Evolutionary conservation across 2,329 filamentous ascomycete genomes (phyloP).

Genomic region (Penicillium sp.): DNA sequence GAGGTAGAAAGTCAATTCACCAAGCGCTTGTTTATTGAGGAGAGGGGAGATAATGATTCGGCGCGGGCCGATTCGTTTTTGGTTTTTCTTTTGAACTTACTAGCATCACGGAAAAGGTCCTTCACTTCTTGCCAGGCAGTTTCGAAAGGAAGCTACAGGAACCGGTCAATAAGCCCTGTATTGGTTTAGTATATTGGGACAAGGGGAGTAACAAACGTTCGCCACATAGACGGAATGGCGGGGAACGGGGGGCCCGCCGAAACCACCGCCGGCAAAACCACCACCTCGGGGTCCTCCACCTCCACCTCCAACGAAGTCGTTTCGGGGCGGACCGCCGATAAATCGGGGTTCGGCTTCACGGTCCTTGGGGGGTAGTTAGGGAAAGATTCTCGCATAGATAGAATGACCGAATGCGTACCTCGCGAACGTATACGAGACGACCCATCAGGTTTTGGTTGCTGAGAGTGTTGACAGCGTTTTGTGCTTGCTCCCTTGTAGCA

Average conservation of each 20-base stretch:
- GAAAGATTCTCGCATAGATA: background rate
- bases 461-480: conserved; percentile 93
- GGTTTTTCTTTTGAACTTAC: conserved; percentile 60
- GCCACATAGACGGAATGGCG: conserved; percentile 72
- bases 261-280: conserved; percentile 58
- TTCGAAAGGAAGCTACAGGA: conserved; percentile 83
- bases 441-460: conserved; percentile 99
- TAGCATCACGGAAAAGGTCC: conserved; percentile 96
- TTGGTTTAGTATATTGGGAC: conserved; percentile 17
- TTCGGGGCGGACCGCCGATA: conserved; percentile 72
- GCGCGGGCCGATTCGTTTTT: background rate
- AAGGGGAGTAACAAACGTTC: conserved; percentile 75
- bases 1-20: conserved; percentile 35
- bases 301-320: conserved; percentile 62
- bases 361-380: conserved; percentile 63
- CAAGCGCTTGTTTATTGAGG: conserved; percentile 16
- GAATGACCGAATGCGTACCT: conserved; percentile 60
- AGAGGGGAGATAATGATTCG: conserved; percentile 17
- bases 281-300: conserved; percentile 61
- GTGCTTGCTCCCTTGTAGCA: conserved; percentile 98
- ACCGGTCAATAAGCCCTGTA: conserved; percentile 26
- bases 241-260: conserved; percentile 42
- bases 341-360: conserved; percentile 98
- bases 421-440: conserved; percentile 95
- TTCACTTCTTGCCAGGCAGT: conserved; percentile 99